These are phyloP conservation scores for Tuber melanosporum DNA, from an alignment of 495 filamentous ascomycete genomes.

Conservation along the genomic window DNA sequence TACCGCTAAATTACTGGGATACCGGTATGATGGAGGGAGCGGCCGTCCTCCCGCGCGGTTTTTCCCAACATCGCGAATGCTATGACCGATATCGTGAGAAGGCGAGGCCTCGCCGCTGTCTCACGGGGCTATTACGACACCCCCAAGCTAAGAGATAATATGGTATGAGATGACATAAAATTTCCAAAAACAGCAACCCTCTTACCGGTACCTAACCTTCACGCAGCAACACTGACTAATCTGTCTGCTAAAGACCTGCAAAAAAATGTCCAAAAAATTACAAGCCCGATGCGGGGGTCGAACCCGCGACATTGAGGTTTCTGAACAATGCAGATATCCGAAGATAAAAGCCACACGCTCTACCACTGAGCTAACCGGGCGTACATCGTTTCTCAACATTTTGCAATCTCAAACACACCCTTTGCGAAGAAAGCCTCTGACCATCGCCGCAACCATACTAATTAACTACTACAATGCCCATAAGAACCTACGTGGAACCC, in stretches of 20 bases:
- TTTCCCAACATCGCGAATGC: neutral
- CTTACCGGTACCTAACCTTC: neutral
- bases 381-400: neutral
- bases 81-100: neutral
- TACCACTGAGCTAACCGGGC: constrained; percentile 6
- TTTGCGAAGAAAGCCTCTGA: too few species aligned
- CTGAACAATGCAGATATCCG: constrained; percentile 1
- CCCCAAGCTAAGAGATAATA: neutral
- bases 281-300: constrained; percentile 38
- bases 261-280: neutral
- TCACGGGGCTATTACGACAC: neutral
- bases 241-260: neutral
- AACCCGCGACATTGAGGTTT: constrained; percentile 39
- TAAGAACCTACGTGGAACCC: neutral
- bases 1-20: too few species aligned
- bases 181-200: neutral
- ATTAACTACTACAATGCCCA: neutral
- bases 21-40: too few species aligned
- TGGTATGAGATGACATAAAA: neutral
- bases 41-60: neutral
- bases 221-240: neutral
- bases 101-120: neutral
- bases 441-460: neutral
- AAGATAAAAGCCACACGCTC: constrained; percentile 6
- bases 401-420: neutral